Percentiles rank a stretch among this genome's conserved stretches.
phyloP scores from a whole-genome alignment of 2,329 filamentous ascomycete species.

The Verticillium klebahnii region DNA sequence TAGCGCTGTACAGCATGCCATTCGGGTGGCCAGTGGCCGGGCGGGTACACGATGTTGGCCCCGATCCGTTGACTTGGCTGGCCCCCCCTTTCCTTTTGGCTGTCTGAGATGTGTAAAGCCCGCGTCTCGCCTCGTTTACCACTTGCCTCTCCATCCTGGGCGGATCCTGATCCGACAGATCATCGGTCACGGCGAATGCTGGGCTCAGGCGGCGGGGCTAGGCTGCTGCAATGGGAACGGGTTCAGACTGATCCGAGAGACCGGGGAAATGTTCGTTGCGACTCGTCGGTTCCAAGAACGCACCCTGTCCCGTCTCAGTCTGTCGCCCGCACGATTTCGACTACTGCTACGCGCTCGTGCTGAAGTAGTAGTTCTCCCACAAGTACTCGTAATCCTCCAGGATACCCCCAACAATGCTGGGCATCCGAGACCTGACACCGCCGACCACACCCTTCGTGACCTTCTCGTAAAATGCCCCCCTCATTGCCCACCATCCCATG shows the following conservation, averaged over 20 bases:
- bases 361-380: conserved; percentile 98
- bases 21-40: no score
- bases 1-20: no score
- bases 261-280: neutral
- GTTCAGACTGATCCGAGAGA: neutral
- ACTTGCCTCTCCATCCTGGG: neutral
- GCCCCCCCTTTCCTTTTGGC: neutral
- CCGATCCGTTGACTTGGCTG: no score
- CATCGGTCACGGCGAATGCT: neutral
- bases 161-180: neutral
- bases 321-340: neutral
- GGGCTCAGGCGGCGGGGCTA: neutral
- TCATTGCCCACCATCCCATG: conserved; percentile 93
- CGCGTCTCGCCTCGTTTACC: neutral
- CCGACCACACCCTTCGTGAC: conserved; percentile 72
- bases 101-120: neutral
- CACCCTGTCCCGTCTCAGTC: neutral
- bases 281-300: neutral
- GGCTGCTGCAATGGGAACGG: neutral
- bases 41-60: no score
- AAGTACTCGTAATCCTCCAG: conserved; percentile 96
- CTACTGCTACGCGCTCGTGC: conserved; percentile 41
- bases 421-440: conserved; percentile 69
- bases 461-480: conserved; percentile 94
- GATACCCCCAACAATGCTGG: conserved; percentile 78